These are phyloP conservation scores for Trypethelium eluteriae DNA, from an alignment of 495 filamentous ascomycete genomes.

Conservation along the genomic window DNA sequence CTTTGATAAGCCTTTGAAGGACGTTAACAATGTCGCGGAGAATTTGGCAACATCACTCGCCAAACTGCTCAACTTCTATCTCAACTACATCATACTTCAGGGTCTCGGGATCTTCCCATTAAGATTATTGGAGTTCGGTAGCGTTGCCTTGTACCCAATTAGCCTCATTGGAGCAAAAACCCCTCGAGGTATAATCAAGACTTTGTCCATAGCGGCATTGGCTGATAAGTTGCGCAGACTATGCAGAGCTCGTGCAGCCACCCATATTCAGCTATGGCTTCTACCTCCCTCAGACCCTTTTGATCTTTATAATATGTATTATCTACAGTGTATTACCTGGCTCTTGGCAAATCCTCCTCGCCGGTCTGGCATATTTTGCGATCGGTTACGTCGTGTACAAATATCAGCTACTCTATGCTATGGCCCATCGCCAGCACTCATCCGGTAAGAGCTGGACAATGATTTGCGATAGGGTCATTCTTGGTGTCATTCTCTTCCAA, in stretches of 20 bases:
- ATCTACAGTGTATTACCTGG: conserved; percentile 85
- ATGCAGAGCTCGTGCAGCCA: conserved; percentile 73
- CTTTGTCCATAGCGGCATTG: background rate
- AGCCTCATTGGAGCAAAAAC: conserved; percentile 71
- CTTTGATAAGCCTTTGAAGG: conserved; percentile 63
- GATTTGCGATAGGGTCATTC: conserved; percentile 80
- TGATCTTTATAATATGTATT: conserved; percentile 87
- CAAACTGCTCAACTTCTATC: conserved; percentile 71
- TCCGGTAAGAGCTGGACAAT: conserved; percentile 92
- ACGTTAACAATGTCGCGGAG: conserved; percentile 69
- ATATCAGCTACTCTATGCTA: conserved; percentile 94
- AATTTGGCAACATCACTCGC: conserved; percentile 69
- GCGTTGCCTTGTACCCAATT: conserved; percentile 76
- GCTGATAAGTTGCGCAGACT: conserved; percentile 44
- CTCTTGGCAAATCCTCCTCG: conserved; percentile 72
- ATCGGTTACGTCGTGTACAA: conserved; percentile 94
- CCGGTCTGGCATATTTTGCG: conserved; percentile 80
- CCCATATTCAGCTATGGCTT: conserved; percentile 92
- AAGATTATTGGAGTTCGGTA: conserved; percentile 82
- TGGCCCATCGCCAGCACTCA: conserved; percentile 94
- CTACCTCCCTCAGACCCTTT: conserved; percentile 82
- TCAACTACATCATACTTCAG: conserved; percentile 91
- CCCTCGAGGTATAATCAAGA: conserved; percentile 50
- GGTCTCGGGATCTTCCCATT: conserved; percentile 88
- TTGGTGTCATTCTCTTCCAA: conserved; percentile 82